phyloP scores from a whole-genome alignment of 179 eudicot species.

The Patellifolia procumbens region DNA sequence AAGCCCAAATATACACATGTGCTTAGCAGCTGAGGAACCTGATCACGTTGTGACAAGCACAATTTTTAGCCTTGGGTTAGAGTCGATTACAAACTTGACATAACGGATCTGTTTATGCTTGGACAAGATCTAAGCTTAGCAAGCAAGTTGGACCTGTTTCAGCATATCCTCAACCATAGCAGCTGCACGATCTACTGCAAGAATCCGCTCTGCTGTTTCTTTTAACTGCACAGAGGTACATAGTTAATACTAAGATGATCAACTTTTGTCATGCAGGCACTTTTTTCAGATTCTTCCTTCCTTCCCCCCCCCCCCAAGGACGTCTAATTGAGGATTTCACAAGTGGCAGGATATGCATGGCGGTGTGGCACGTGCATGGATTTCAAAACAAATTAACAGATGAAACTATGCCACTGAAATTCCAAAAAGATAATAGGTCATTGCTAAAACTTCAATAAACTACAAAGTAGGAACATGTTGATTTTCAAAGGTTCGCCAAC shows the following conservation, averaged over 20 bases:
- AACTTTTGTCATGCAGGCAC: no score
- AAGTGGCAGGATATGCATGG: not conserved
- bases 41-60: constrained; percentile 32
- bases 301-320: not conserved
- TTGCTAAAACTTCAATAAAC: not conserved
- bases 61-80: constrained; percentile 26
- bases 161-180: constrained; percentile 92
- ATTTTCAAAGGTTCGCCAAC: not conserved
- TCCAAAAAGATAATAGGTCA: not conserved
- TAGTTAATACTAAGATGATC: not conserved
- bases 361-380: not conserved
- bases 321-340: not conserved
- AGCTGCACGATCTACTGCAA: constrained; percentile 95
- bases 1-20: constrained; percentile 92
- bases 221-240: constrained; percentile 60
- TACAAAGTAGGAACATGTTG: not conserved
- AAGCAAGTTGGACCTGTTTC: constrained; percentile 47
- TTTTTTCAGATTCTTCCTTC: not conserved
- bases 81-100: constrained; percentile 26
- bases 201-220: constrained; percentile 80
- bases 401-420: not conserved
- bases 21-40: constrained; percentile 63
- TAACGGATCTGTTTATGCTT: constrained; percentile 29
- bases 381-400: not conserved
- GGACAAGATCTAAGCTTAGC: not conserved